These are phyloP conservation scores for Schrenkiella parvula DNA, from an alignment of 345 rosid genomes.

Conservation along the genomic window DNA sequence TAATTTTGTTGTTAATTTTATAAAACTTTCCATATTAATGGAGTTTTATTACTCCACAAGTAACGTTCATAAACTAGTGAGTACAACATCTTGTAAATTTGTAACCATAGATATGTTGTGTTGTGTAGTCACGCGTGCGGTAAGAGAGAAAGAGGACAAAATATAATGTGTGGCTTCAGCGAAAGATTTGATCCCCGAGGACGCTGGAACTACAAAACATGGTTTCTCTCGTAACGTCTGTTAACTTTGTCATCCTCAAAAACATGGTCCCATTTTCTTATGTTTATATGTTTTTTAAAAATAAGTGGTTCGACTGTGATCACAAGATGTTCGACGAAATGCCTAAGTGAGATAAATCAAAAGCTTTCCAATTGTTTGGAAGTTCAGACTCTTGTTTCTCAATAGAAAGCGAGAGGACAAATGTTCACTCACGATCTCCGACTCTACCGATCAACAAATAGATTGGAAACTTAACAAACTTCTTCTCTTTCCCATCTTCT, in stretches of 20 bases:
- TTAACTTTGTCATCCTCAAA: not conserved
- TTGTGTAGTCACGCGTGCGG: not conserved
- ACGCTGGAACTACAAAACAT: slow-evolving; percentile 24
- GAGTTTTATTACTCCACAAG: no score
- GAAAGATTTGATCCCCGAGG: slow-evolving; percentile 13
- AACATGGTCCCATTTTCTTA: not conserved
- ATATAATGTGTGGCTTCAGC: not conserved
- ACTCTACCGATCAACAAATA: slow-evolving; percentile 62
- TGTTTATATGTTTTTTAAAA: not conserved
- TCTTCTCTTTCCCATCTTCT: slow-evolving; percentile 38
- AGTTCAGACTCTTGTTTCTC: not conserved
- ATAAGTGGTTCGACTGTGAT: not conserved
- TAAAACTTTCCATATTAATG: no score
- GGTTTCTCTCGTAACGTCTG: not conserved
- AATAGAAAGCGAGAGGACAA: not conserved
- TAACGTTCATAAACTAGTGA: not conserved
- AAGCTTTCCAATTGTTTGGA: not conserved
- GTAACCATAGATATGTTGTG: not conserved
- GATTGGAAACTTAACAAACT: slow-evolving; percentile 54
- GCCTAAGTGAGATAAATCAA: no score
- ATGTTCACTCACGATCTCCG: slow-evolving; percentile 29
- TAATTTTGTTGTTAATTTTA: not conserved
- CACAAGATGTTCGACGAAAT: not conserved
- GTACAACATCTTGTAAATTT: not conserved
- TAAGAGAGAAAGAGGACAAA: slow-evolving; percentile 17